These are phyloP conservation scores for Cryptosporidium bovis DNA, from an alignment of 169 alveolate species.

Conservation along the genomic window DNA sequence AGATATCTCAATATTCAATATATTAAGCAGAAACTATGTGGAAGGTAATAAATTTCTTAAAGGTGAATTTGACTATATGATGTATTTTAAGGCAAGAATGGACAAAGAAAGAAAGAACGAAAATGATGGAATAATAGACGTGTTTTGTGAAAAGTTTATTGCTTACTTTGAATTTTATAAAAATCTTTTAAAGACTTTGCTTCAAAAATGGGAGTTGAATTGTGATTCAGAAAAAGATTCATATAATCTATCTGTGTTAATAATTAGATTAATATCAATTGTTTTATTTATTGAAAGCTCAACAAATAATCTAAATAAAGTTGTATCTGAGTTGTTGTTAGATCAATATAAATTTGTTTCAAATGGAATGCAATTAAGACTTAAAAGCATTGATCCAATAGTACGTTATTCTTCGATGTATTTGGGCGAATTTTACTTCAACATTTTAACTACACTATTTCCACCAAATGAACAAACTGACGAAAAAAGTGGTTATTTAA, in stretches of 20 bases:
- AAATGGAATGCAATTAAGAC: slow-evolving; percentile 58
- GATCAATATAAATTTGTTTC: slow-evolving; percentile 14
- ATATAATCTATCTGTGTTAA: slow-evolving; percentile 15
- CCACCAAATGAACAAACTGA: background rate
- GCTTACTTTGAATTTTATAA: background rate
- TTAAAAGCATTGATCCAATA: slow-evolving; percentile 53
- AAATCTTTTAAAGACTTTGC: background rate
- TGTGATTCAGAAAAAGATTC: slow-evolving; percentile 11
- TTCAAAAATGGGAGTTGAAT: slow-evolving; percentile 35
- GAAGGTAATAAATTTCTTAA: no score
- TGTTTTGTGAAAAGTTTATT: background rate
- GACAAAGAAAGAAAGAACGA: background rate
- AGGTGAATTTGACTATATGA: no score
- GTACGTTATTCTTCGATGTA: slow-evolving; percentile 34
- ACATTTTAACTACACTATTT: slow-evolving; percentile 2
- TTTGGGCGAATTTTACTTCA: slow-evolving; percentile 58
- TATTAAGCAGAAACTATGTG: no score
- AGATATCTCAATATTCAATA: no score
- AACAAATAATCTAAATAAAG: background rate
- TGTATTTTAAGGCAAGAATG: background rate
- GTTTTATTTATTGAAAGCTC: slow-evolving; percentile 3
- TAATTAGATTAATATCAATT: slow-evolving; percentile 25
- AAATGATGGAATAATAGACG: background rate
- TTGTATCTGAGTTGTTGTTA: background rate
- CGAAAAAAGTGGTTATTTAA: slow-evolving; percentile 4